Evolutionary conservation across 2,329 filamentous ascomycete species (phyloP), one percentile per base, ranked within the genome.

Genomic region (Sclerotinia borealis): DNA sequence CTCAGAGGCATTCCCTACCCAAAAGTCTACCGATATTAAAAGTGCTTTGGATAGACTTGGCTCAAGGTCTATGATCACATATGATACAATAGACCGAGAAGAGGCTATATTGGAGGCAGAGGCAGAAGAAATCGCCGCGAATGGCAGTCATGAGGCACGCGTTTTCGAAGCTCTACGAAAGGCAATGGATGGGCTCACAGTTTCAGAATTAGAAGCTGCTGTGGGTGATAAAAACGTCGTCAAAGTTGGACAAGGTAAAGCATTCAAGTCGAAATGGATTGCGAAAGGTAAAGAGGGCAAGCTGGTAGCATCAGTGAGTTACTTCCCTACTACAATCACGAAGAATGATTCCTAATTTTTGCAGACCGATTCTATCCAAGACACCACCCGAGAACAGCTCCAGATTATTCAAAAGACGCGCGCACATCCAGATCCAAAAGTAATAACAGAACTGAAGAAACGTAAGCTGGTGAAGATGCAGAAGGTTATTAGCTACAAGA

Each of bases 201-300:
- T 98, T 65, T 79, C 83, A 68, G 90, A 93, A 69, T 79, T 93
- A 63, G 84, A 88, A 77, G 80, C 79, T 74, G 80, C 79, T 61
- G 86, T 93, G 68, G 89, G 90, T 63, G 86, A 90, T 76, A 90
- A 91, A 76, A 86, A 80, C 54, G 88, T 85, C 50, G 82, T 88
- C 56, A 93, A 91, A 79, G 81, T 97, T 65, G 95, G 95, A n/a
- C 90, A 95, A 75, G 92, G 92, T 71, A 96, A 95, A 79, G 93
- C 93, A 39, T 96, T 98, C 81, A 96, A 85, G 74, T 84, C 87
- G 76, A 88, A 87, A 74, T 90, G 86, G 87, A 88, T 89, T 67
- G 75, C 77, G 15, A 88, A 85, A 77, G 83, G 81, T 67, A 81
- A 84, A 70, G 81, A 83, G 29, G 82, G 83, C 67, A 81, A 80